Evolutionary conservation across 2,329 filamentous ascomycete genomes (phyloP).

Genomic region (Claviceps pazoutovae): DNA sequence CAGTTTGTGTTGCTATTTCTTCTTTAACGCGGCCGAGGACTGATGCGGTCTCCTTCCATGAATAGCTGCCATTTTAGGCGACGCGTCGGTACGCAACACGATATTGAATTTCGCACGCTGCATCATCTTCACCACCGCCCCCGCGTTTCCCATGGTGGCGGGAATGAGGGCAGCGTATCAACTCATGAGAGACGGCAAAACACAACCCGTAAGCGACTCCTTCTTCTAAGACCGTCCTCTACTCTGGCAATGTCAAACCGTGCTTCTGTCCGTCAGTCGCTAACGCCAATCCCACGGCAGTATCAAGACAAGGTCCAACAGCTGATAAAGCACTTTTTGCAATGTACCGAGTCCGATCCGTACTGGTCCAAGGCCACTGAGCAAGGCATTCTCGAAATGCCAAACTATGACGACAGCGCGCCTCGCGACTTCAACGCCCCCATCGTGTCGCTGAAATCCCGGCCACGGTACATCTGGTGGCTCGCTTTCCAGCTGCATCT

Average conservation of each 20-base stretch:
- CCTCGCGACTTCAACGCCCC: constrained; percentile 13
- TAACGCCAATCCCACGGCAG: neutral
- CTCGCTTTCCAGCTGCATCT: constrained; percentile 14
- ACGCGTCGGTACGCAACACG: constrained; percentile 7
- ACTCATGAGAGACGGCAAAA: constrained; percentile 7
- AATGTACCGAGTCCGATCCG: constrained; percentile 11
- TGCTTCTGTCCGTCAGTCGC: neutral
- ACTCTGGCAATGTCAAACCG: neutral
- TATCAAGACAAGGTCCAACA: constrained; percentile 11
- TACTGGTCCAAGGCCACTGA: constrained; percentile 12
- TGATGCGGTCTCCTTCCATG: neutral
- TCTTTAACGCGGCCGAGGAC: neutral
- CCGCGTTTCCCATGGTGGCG: constrained; percentile 11
- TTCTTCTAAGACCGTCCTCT: neutral
- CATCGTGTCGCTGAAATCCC: constrained; percentile 16
- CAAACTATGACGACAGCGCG: constrained; percentile 15
- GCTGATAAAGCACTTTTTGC: constrained; percentile 15
- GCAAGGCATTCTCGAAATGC: constrained; percentile 15
- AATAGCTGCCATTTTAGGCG: constrained; percentile 10
- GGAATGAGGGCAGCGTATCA: constrained; percentile 10
- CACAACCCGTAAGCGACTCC: constrained; percentile 3
- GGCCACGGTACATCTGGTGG: constrained; percentile 11
- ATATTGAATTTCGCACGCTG: constrained; percentile 11
- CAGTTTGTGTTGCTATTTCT: too few relatives aligned
- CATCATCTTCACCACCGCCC: constrained; percentile 10